Evolutionary conservation across 2,329 filamentous ascomycete genomes (phyloP).

Genomic region (Penicillium polonicum): DNA sequence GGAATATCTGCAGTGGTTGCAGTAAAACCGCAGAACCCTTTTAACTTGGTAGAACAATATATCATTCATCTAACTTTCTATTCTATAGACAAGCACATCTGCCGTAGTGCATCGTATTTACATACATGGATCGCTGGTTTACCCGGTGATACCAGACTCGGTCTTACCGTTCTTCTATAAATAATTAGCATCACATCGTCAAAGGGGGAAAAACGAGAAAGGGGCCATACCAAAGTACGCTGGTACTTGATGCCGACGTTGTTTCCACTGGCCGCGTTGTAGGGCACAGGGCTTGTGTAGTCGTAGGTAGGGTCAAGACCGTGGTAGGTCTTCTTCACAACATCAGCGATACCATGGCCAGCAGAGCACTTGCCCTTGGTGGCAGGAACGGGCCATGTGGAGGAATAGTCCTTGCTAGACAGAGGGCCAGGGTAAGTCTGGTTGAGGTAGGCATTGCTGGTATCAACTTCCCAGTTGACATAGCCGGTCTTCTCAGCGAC

Average conservation of each 20-base stretch:
- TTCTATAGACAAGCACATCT: background rate
- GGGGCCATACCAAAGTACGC: constrained; percentile 17
- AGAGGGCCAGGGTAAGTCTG: constrained; percentile 53
- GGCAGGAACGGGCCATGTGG: constrained; percentile 32
- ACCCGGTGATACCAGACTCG: constrained; percentile 15
- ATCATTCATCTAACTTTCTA: background rate
- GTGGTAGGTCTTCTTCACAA: constrained; percentile 36
- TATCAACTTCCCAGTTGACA: constrained; percentile 42
- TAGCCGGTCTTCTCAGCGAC: constrained; percentile 64
- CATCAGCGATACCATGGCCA: constrained; percentile 36
- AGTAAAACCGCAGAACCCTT: background rate
- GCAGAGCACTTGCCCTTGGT: constrained; percentile 34
- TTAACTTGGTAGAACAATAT: background rate
- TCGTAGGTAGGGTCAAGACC: constrained; percentile 33
- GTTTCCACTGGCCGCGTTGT: constrained; percentile 26
- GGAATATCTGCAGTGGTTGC: background rate
- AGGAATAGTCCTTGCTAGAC: constrained; percentile 27
- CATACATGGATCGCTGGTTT: background rate
- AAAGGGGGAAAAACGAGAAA: too few relatives aligned
- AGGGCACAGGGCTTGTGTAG: constrained; percentile 38
- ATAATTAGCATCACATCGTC: background rate
- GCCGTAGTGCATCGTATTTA: background rate
- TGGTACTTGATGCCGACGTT: constrained; percentile 27
- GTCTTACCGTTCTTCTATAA: constrained; percentile 18
- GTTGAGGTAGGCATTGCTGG: constrained; percentile 51